phyloP scores from a whole-genome alignment of 2,329 filamentous ascomycete species.

The Ophiostoma fasciatum region DNA sequence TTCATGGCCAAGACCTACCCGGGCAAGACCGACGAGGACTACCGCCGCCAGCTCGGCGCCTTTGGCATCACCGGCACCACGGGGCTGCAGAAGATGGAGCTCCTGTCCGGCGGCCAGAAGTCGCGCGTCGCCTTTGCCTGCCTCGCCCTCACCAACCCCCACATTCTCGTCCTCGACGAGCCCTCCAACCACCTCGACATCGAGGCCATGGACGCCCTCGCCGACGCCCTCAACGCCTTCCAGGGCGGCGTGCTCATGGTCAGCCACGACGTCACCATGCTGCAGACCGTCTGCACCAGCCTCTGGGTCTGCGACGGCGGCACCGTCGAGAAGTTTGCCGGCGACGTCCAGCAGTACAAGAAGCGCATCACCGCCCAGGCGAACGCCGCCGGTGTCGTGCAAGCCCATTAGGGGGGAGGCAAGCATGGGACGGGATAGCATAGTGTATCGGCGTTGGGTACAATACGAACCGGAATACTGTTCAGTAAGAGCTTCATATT shows the following conservation, averaged over 20 bases:
- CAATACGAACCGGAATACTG: neutral
- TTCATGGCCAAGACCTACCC: conserved; percentile 94
- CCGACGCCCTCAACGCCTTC: conserved; percentile 70
- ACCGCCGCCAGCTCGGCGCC: conserved; percentile 84
- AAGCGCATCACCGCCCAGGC: conserved; percentile 87
- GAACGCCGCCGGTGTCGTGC: conserved; percentile 73
- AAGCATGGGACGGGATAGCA: neutral
- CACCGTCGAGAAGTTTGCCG: conserved; percentile 88
- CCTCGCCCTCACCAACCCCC: conserved; percentile 79
- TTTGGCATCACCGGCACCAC: conserved; percentile 88
- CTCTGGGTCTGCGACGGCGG: conserved; percentile 95
- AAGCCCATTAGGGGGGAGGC: conserved; percentile 31
- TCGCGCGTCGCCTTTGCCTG: conserved; percentile 98
- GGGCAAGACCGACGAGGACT: conserved; percentile 88
- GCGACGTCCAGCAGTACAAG: conserved; percentile 94
- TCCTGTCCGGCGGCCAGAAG: conserved; percentile 94
- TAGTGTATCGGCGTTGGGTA: too few relatives aligned
- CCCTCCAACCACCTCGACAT: conserved; percentile 98
- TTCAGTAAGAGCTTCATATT: neutral
- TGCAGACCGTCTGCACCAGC: conserved; percentile 88
- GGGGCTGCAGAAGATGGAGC: conserved; percentile 85
- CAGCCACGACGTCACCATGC: conserved; percentile 96
- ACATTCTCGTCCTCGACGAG: conserved; percentile 95
- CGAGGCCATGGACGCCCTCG: conserved; percentile 94
- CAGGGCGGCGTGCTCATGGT: conserved; percentile 96